Conservation (phyloP, 139 green algal genomes). For the Deuterostichococcus epilithicus region DNA sequence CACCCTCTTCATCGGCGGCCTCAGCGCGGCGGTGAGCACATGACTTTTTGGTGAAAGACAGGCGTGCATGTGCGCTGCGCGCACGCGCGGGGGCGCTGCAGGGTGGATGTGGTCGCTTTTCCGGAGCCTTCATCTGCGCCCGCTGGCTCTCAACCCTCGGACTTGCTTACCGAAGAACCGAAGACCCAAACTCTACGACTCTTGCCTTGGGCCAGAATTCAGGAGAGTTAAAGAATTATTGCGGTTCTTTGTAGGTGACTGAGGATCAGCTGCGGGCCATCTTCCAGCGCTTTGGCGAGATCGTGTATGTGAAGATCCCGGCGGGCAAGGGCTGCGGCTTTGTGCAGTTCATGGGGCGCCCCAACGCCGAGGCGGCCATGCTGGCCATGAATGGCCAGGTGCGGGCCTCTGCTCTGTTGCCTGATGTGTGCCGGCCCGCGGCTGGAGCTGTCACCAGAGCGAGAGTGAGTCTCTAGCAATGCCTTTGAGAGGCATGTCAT, state of each 20-base stretch:
- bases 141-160: too few relatives aligned
- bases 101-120: too few relatives aligned
- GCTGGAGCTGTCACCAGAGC: too few relatives aligned
- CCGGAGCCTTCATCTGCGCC: too few relatives aligned
- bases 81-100: too few relatives aligned
- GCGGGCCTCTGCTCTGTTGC: not conserved
- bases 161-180: too few relatives aligned
- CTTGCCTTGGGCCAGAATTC: too few relatives aligned
- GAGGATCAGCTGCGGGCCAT: conserved; percentile 73
- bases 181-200: too few relatives aligned
- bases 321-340: conserved; percentile 94
- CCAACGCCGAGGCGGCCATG: conserved; percentile 70
- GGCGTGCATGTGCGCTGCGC: too few relatives aligned
- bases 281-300: conserved; percentile 81
- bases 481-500: too few relatives aligned
- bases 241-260: conserved; percentile 22
- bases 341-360: conserved; percentile 82
- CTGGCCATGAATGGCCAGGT: conserved; percentile 54
- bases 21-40: conserved; percentile 33
- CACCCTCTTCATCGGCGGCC: conserved; percentile 85
- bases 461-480: too few relatives aligned
- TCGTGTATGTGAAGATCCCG: conserved; percentile 93
- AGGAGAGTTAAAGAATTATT: too few relatives aligned
- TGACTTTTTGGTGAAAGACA: not conserved
- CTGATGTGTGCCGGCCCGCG: not conserved